These are phyloP conservation scores for Heterobasidion annosum DNA, from an alignment of 1,284 basidiomycete genomes.

Conservation along the genomic window DNA sequence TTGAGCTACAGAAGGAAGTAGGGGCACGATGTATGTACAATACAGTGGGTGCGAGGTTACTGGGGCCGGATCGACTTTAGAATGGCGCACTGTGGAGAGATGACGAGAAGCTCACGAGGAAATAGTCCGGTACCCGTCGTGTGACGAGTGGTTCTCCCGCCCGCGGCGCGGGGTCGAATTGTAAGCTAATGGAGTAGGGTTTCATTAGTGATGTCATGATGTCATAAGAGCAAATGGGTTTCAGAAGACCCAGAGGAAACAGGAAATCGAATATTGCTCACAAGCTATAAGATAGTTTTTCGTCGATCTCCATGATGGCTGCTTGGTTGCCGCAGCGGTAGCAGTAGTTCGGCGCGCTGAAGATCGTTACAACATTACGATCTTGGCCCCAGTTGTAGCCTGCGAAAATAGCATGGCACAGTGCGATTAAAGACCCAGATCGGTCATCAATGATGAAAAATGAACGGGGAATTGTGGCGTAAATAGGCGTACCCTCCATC, in stretches of 20 bases:
- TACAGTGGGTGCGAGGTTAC: constrained; percentile 14
- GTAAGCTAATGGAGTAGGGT: constrained; percentile 54
- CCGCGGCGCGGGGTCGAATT: constrained; percentile 98
- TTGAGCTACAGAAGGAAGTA: constrained; percentile 21
- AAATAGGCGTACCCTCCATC: constrained; percentile 77
- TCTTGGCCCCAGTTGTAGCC: constrained; percentile 98
- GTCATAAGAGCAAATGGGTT: constrained; percentile 1
- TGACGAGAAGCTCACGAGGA: constrained; percentile 51
- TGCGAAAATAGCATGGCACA: constrained; percentile 16
- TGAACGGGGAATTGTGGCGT: neutral
- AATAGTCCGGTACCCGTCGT: constrained; percentile 97
- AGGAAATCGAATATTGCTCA: constrained; percentile 28
- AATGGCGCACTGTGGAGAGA: constrained; percentile 14
- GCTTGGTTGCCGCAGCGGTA: constrained; percentile 99
- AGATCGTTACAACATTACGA: constrained; percentile 99
- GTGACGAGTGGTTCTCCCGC: constrained; percentile 98
- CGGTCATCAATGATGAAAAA: neutral
- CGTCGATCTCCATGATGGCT: constrained; percentile 99
- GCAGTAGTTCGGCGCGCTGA: constrained; percentile 98
- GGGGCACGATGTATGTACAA: constrained; percentile 21
- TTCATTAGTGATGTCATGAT: constrained; percentile 1
- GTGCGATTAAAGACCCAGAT: neutral
- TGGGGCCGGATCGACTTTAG: neutral
- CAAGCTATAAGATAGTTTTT: constrained; percentile 95
- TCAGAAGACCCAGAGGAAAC: constrained; percentile 3